These are phyloP conservation scores for Cornus florida DNA, from an alignment of 148 eudicot species.

Conservation along the genomic window DNA sequence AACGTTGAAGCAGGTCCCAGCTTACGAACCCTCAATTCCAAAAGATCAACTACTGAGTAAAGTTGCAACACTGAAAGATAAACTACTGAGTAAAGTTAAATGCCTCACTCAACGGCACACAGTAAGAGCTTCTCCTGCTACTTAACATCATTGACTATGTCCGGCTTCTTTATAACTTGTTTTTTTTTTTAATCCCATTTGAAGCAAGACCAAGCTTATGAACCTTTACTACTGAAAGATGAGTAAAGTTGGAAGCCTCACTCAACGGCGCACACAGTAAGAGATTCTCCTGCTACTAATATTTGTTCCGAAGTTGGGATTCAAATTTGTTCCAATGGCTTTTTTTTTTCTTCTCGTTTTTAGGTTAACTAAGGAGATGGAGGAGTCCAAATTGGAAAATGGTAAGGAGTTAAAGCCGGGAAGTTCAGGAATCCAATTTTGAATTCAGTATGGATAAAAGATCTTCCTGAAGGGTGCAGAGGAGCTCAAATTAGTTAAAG, in stretches of 20 bases:
- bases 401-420: conserved; percentile 1
- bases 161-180: too few relatives aligned
- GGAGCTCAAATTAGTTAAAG: conserved; percentile 49
- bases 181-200: too few relatives aligned
- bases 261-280: too few relatives aligned
- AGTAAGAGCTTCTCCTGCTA: neutral
- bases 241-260: too few relatives aligned
- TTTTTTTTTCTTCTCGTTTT: neutral
- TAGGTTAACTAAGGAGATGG: conserved; percentile 33
- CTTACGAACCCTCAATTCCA: neutral
- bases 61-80: neutral
- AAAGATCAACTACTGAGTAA: neutral
- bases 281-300: too few relatives aligned
- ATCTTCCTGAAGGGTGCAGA: neutral
- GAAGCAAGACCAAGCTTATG: too few relatives aligned
- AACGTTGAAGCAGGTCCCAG: conserved; percentile 37
- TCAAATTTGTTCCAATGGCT: too few relatives aligned
- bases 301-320: too few relatives aligned
- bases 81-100: neutral
- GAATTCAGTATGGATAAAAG: too few relatives aligned
- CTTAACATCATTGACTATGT: too few relatives aligned
- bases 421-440: neutral
- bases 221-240: too few relatives aligned
- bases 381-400: conserved; percentile 18
- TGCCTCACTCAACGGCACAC: neutral